phyloP scores from a whole-genome alignment of 441 rosid species.

The Croton setiger region DNA sequence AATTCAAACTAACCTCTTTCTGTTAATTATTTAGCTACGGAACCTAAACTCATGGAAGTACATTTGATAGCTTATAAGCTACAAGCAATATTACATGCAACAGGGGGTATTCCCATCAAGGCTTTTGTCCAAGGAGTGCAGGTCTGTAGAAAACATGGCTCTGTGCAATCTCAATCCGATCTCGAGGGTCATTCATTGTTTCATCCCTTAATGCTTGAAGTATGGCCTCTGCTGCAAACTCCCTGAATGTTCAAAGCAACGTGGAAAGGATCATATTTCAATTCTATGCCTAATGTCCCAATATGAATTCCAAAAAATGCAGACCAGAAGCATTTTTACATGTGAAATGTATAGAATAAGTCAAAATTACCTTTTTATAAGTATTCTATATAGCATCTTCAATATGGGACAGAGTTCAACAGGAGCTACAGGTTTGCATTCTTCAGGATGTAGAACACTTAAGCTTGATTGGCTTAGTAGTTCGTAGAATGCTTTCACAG shows the following conservation, averaged over 20 bases:
- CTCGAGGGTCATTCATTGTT: conserved; percentile 89
- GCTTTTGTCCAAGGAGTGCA: conserved; percentile 70
- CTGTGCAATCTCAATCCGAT: conserved; percentile 89
- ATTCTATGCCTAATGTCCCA: neutral
- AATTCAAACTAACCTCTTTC: neutral
- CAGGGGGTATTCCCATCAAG: neutral
- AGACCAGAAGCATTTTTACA: neutral
- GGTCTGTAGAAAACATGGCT: conserved; percentile 90
- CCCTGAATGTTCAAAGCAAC: conserved; percentile 42
- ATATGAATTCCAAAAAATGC: neutral
- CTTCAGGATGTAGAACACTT: conserved; percentile 58
- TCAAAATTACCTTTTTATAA: conserved; percentile 45
- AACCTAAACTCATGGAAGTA: neutral
- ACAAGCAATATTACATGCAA: neutral
- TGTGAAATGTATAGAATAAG: neutral
- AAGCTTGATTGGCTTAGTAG: conserved; percentile 57
- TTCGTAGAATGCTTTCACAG: conserved; percentile 66
- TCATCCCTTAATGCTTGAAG: conserved; percentile 91
- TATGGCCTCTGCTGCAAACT: conserved; percentile 70
- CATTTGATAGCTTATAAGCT: neutral
- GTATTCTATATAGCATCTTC: conserved; percentile 57
- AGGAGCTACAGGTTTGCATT: conserved; percentile 67
- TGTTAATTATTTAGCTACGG: neutral
- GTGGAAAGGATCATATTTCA: conserved; percentile 5
- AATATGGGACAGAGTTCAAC: conserved; percentile 77